phyloP scores from a whole-genome alignment of 331 rosid genomes.

The Quercus tomentella region DNA sequence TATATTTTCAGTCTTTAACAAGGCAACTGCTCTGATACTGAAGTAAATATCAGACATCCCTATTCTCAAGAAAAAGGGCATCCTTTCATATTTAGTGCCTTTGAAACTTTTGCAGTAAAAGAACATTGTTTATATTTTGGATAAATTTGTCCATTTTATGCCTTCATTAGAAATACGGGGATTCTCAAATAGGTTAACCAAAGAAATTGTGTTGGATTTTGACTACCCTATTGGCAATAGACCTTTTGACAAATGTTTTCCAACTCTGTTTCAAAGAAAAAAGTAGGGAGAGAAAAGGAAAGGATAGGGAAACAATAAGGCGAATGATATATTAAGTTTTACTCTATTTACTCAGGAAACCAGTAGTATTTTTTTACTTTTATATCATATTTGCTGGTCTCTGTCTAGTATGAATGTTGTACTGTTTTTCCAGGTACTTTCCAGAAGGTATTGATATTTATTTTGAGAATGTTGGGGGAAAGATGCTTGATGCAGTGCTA shows the following conservation, averaged over 20 bases:
- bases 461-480: constrained; percentile 19
- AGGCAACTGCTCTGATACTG: not conserved
- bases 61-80: not conserved
- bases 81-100: not conserved
- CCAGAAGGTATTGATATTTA: constrained; percentile 15
- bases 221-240: too few relatives aligned
- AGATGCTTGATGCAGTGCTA: constrained; percentile 21
- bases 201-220: too few relatives aligned
- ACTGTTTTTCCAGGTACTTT: not conserved
- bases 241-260: too few relatives aligned
- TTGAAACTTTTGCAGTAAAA: not conserved
- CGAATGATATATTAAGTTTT: not conserved
- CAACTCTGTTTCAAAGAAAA: too few relatives aligned
- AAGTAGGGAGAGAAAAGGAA: too few relatives aligned
- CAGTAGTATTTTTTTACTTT: not conserved
- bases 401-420: not conserved
- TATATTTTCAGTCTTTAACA: too few relatives aligned
- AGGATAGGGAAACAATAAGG: too few relatives aligned
- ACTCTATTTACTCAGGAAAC: not conserved
- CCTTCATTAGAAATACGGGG: too few relatives aligned
- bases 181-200: too few relatives aligned
- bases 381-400: not conserved
- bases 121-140: not conserved
- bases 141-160: not conserved
- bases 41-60: not conserved